Evolutionary conservation across 1,284 basidiomycete genomes (phyloP).

Genomic region (Agroathelia rolfsii): DNA sequence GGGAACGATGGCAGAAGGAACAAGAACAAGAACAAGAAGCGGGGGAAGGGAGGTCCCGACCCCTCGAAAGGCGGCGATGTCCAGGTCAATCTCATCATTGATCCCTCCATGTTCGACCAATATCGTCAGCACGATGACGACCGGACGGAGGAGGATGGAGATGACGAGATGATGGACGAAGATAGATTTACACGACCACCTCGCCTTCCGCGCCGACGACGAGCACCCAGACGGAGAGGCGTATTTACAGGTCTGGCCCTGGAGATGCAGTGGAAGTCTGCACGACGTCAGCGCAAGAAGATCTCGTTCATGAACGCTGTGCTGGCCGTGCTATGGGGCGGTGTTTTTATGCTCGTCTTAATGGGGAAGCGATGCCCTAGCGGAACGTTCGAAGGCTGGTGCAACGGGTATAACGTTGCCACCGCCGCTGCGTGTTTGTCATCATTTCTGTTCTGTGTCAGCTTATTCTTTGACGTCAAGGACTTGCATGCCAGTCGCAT

Average conservation of each 20-base stretch:
- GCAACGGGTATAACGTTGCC: conserved; percentile 59
- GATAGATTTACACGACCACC: conserved; percentile 17
- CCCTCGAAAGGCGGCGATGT: conserved; percentile 40
- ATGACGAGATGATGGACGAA: conserved; percentile 14
- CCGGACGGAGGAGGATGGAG: conserved; percentile 20
- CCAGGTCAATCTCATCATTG: conserved; percentile 64
- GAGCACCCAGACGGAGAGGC: conserved; percentile 30
- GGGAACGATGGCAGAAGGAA: conserved; percentile 28
- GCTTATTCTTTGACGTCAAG: conserved; percentile 55
- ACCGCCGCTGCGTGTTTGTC: conserved; percentile 50
- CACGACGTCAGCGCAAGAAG: conserved; percentile 44
- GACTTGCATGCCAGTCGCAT: conserved; percentile 48
- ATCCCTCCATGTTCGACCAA: conserved; percentile 45
- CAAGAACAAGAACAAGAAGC: conserved; percentile 32
- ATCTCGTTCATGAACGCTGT: conserved; percentile 37
- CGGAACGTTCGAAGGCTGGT: conserved; percentile 56
- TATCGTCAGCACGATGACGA: conserved; percentile 23
- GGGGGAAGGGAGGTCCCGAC: too few species aligned
- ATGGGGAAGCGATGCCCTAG: conserved; percentile 52
- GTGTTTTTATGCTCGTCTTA: conserved; percentile 47
- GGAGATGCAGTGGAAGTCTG: conserved; percentile 52
- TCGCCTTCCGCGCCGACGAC: too few species aligned
- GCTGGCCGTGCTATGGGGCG: conserved; percentile 46
- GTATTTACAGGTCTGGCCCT: conserved; percentile 52
- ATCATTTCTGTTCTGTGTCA: conserved; percentile 41